Percentiles rank a stretch among this genome's conserved stretches.
Evolutionary conservation across 1,284 basidiomycete genomes (phyloP).

Genomic region (Cryptococcus sp.): DNA sequence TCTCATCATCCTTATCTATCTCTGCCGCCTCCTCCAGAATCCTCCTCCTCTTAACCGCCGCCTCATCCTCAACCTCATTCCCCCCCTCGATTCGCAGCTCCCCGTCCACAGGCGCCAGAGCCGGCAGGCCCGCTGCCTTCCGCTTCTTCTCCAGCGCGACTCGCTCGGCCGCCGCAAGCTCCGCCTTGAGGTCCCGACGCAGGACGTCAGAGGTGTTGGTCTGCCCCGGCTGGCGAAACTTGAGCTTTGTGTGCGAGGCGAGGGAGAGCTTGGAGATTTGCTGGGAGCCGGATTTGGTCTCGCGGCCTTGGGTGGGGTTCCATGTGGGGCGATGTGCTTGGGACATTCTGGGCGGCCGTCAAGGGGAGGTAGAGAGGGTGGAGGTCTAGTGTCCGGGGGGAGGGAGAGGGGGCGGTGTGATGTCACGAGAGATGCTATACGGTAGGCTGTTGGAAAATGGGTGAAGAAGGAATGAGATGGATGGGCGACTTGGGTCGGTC

Average conservation of each 20-base stretch:
- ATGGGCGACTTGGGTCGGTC: not conserved
- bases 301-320: constrained; percentile 49
- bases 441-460: not conserved
- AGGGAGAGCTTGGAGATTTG: constrained; percentile 86
- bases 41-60: constrained; percentile 69
- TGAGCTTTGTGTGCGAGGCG: constrained; percentile 90
- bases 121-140: constrained; percentile 70
- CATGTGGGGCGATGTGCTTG: constrained; percentile 51
- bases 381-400: not conserved
- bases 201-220: constrained; percentile 70
- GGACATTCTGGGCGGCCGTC: constrained; percentile 35
- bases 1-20: constrained; percentile 80
- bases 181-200: constrained; percentile 73
- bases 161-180: constrained; percentile 74
- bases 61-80: constrained; percentile 66
- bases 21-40: constrained; percentile 76
- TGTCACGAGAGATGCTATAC: not conserved
- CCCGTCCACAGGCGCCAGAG: constrained; percentile 37
- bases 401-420: not conserved
- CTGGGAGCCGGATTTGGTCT: constrained; percentile 72
- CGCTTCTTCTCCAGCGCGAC: constrained; percentile 81
- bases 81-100: constrained; percentile 31
- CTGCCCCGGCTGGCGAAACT: constrained; percentile 88
- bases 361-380: not conserved
- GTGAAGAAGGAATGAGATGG: not conserved